Evolutionary conservation across 306 rosid species (phyloP), one percentile per base, ranked within the genome.

Genomic region (Casuarina glauca): DNA sequence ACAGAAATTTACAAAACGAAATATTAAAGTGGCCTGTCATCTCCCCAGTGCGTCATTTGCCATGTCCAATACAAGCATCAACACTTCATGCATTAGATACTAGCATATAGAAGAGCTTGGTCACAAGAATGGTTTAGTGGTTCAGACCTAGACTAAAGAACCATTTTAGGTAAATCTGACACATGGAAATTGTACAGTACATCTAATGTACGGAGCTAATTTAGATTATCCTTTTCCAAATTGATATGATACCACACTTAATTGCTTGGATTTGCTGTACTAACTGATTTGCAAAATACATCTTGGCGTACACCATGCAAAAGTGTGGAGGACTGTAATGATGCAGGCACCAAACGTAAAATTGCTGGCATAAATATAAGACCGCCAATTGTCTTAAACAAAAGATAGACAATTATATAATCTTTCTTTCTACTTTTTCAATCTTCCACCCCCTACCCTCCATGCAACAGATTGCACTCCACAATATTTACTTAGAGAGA

Each of bases 1-100:
- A 80, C 52, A 48, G 55, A 54, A 72, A 72, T 51, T 62, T 63
- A 41, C 53, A 4, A 52, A 80, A 63, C 48, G 45, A 78, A 75
- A 67, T 75, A n/a, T 38, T 9, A 19, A 58, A n/a, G 39, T 20
- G 39, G 38, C 38, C 36, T 20, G 26, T 58, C 5, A 58, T 58
- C 64, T 26, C 64, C 64, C 64, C 36, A 1, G 64, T 52, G 64
- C 36, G 20, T 58, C 38, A 12, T 26, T 48, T 48, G 51, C 51
- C 51, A 48, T 48, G 13, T 48, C 51, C 1, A 13, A 48, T 48
- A 8, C 51, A 9, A 48, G 13, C 51, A 9, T 48, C 51, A 9
- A 48, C 51, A 10, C 51, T 26, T 13, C 3, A 48, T 13, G 13
- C 51, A 48, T 48, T 19, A 58, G 11, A 9, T 58, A 26, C 16